Evolutionary conservation across 2,329 filamentous ascomycete species (phyloP), one percentile per base, ranked within the genome.

Genomic region (Fusarium sp.): DNA sequence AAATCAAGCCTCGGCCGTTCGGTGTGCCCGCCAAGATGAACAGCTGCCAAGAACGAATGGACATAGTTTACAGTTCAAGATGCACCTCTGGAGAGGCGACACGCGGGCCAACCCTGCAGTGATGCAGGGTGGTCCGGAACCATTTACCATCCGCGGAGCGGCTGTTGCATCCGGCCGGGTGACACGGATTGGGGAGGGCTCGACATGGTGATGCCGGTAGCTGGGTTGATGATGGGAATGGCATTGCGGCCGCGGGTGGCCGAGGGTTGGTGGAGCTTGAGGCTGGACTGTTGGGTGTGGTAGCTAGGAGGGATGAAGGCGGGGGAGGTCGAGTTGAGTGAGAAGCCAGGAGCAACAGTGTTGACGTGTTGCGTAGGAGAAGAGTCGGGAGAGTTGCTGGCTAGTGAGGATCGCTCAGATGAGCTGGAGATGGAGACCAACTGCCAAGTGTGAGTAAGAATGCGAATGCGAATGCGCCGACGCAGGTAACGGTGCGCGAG

Each of bases 141-240:
- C 63, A 47, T 62, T 83, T 90, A 90, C 89, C 89, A 91, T 74
- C 87, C 86, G 72, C 87, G 85, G 73, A 89, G 84, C 63, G 82
- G 78, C 78, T 89, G 88, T 80, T 89, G 89, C 86, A 92, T 88
- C 81, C 89, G 87, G 80, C 86, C 86, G 71, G 90, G 90, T 52
- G 90, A 92, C 52, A 91, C 88, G 69, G 90, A 92, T 47, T 92
- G 92, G 29, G 96, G 94, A 76, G 96, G 96, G 86, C 94, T 97
- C 66, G 94, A 92, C 87, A 98, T 93, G 80, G 91, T 90, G 83
- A 95, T 91, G 80, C 96, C 95, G 66, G 96, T 98, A 77, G 90
- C 93, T 64, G 96, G 96, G 88, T 99, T 97, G 84, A 98, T 94
- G 82, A 99, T 99, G 69, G 96, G 96, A 77, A 98, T 98, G 80